phyloP scores from a whole-genome alignment of 2,329 filamentous ascomycete species.

The Ascochyta lentis region DNA sequence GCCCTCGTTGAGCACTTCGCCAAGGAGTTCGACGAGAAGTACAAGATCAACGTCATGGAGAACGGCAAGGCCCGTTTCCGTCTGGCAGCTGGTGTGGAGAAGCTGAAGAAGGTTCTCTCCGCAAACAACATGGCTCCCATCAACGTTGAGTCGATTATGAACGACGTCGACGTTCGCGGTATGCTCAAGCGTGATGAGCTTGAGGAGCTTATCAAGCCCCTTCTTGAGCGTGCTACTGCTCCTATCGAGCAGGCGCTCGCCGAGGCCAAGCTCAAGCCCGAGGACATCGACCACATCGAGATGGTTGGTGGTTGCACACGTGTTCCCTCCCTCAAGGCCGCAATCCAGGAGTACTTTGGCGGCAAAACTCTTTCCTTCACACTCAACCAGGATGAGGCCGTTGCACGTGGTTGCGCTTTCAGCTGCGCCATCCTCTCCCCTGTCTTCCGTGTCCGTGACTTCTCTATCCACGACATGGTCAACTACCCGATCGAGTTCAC shows the following conservation, averaged over 20 bases:
- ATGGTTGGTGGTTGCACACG: conserved; percentile 94
- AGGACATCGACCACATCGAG: conserved; percentile 93
- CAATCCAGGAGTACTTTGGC: conserved; percentile 86
- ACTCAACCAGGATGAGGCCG: conserved; percentile 96
- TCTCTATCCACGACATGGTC: conserved; percentile 95
- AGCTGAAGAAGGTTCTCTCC: conserved; percentile 97
- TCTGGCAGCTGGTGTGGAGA: conserved; percentile 88
- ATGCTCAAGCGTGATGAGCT: conserved; percentile 95
- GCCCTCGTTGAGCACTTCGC: conserved; percentile 93
- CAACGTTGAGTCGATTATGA: conserved; percentile 98
- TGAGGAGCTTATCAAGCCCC: conserved; percentile 85
- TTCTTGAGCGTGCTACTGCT: conserved; percentile 73
- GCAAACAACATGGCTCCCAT: conserved; percentile 91
- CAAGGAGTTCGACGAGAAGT: conserved; percentile 95
- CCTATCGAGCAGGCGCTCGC: conserved; percentile 90
- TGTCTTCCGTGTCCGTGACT: conserved; percentile 98
- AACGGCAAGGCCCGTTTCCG: conserved; percentile 90
- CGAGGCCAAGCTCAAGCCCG: conserved; percentile 88
- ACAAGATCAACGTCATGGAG: conserved; percentile 92
- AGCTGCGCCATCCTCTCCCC: conserved; percentile 97
- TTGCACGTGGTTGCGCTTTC: conserved; percentile 95
- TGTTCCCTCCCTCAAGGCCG: conserved; percentile 90
- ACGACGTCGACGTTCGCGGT: conserved; percentile 88
- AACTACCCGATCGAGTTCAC: conserved; percentile 98
- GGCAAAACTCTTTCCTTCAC: conserved; percentile 93